Base-by-base conservation (phyloP, 108 stramenopile genomes). In the Cyclotella sp. region DNA sequence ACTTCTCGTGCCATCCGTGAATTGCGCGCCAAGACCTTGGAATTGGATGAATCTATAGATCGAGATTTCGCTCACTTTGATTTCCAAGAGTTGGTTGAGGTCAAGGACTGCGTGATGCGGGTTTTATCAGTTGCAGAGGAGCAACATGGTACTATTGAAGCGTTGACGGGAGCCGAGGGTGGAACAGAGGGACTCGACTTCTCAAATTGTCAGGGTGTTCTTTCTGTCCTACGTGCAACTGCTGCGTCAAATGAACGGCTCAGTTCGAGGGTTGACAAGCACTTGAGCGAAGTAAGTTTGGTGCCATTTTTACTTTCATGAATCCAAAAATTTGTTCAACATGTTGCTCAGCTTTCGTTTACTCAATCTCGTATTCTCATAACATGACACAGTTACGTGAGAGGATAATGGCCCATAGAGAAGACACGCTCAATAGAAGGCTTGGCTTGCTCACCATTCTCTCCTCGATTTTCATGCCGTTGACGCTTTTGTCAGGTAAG, bases 121-220 rank as follows among this genome's bases (percentile, higher is more conserved):
- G 62, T 82, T 16, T 59, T 87, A 0, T 73, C 84, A 22, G 84
- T 84, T 24, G 86, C 86, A 24, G 86, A 87, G 65, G 86, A 87
- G 68, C 86, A 87, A 51, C 60, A 82, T 26, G 75, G 67, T 8
- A 81, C 66, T 21, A 76, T 95, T 93, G 87, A 95, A 84, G 81
- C 63, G 15, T 34, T 78, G 9, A 42, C 62, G 14, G 79, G 51
- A 43, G 79, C 77, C 22, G 87, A 85, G 69, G 53, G 64, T 57
- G 79, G 70, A 9, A 84, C 76, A 0, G 76, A 73, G 28, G 80
- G 83, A 1, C 15, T 87, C 8, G 69, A 87, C 45, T 87, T 87
- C 51, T 63, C 70, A 0, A 69, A 70, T 54, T 75, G 83, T 63
- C 65, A 65, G 27, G 83, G 83, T 53, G 47, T 72, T 14, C 52